These are phyloP conservation scores for Cutaneotrichosporon sp. DNA, from an alignment of 1,284 basidiomycete species.

Conservation along the genomic window DNA sequence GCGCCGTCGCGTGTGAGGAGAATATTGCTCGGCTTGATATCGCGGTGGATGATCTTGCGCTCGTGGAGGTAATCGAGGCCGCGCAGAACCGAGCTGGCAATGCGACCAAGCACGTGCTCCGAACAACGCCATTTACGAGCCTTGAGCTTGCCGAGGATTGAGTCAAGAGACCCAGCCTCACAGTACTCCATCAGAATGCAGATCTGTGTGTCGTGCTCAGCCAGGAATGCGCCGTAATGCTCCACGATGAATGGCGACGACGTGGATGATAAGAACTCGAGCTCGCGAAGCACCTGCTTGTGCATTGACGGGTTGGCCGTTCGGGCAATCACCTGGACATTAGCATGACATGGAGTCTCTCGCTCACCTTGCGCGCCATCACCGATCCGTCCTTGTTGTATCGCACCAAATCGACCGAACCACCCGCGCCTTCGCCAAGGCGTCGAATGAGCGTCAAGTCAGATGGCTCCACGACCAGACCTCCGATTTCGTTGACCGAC, in stretches of 20 bases:
- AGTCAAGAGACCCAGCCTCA: constrained; percentile 78
- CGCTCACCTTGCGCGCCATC: constrained; percentile 77
- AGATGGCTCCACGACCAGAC: not conserved
- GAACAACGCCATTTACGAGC: constrained; percentile 72
- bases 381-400: constrained; percentile 57
- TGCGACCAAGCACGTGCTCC: constrained; percentile 85
- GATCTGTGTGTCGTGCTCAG: constrained; percentile 84
- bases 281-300: constrained; percentile 87
- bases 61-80: constrained; percentile 90
- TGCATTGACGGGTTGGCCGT: constrained; percentile 78
- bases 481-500: not conserved
- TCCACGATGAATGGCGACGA: constrained; percentile 82
- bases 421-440: constrained; percentile 92
- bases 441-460: constrained; percentile 54
- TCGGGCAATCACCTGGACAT: constrained; percentile 75
- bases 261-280: constrained; percentile 81
- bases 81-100: constrained; percentile 86
- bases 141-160: constrained; percentile 78
- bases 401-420: constrained; percentile 85
- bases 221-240: constrained; percentile 93
- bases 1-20: constrained; percentile 78
- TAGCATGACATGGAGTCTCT: not conserved
- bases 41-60: constrained; percentile 88
- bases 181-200: constrained; percentile 94
- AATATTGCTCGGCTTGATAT: constrained; percentile 97